A percentile compares a stretch with the other conserved stretches of the same genome.
Evolutionary conservation across 2,329 filamentous ascomycete species (phyloP).

Genomic region (Alternaria alternata): DNA sequence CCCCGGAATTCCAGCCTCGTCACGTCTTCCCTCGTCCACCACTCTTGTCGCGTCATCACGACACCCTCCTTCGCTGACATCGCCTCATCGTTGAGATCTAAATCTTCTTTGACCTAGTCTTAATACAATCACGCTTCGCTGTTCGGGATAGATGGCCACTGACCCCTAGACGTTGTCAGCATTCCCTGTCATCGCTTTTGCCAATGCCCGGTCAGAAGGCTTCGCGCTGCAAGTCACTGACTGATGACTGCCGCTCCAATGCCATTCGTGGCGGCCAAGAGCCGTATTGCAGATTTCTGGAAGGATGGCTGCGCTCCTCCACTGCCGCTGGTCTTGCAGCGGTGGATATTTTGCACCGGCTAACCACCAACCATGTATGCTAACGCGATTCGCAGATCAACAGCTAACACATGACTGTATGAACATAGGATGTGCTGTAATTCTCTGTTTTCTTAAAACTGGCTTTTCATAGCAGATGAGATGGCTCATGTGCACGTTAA

Average conservation of each 20-base stretch:
- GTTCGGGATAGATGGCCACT: slow-evolving; percentile 42
- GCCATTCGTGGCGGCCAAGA: slow-evolving; percentile 33
- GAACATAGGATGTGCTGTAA: slow-evolving; percentile 28
- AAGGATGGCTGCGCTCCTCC: slow-evolving; percentile 31
- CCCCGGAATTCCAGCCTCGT: slow-evolving; percentile 37
- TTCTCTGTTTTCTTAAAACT: slow-evolving; percentile 22
- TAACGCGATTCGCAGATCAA: slow-evolving; percentile 33
- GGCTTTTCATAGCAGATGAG: slow-evolving; percentile 27
- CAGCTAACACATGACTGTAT: slow-evolving; percentile 35
- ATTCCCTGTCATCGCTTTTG: slow-evolving; percentile 18
- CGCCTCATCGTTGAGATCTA: slow-evolving; percentile 24
- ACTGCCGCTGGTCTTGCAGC: slow-evolving; percentile 20
- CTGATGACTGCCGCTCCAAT: slow-evolving; percentile 30
- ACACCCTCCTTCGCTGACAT: slow-evolving; percentile 18
- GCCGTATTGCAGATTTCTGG: slow-evolving; percentile 32
- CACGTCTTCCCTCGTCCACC: slow-evolving; percentile 26
- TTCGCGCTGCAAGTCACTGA: slow-evolving; percentile 22
- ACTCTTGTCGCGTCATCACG: slow-evolving; percentile 26
- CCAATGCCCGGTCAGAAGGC: slow-evolving; percentile 42
- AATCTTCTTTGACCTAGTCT: slow-evolving; percentile 17
- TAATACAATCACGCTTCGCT: slow-evolving; percentile 22
- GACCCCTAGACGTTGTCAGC: slow-evolving; percentile 11
- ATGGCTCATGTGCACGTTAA: slow-evolving; percentile 31
- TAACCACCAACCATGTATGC: slow-evolving; percentile 24
- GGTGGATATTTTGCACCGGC: slow-evolving; percentile 24